phyloP scores from a whole-genome alignment of 2,329 filamentous ascomycete genomes.

The Neurospora crassa region DNA sequence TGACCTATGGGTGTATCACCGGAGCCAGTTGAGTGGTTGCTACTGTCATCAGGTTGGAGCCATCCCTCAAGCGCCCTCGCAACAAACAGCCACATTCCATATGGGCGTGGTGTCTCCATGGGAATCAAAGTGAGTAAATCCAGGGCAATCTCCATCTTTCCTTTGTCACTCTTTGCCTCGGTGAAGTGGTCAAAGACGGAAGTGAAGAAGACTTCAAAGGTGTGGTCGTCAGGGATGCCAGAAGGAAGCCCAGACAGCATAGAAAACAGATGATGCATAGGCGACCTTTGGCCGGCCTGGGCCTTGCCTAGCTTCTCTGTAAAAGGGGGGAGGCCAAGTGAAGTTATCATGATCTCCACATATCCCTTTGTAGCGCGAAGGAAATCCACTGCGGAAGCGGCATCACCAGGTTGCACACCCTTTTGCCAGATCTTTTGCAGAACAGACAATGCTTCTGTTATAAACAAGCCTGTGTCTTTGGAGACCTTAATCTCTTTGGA shows the following conservation, averaged over 20 bases:
- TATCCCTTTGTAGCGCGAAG: conserved; percentile 44
- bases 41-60: conserved; percentile 31
- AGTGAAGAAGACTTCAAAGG: conserved; percentile 35
- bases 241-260: conserved; percentile 45
- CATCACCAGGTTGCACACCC: conserved; percentile 30
- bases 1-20: conserved; percentile 45
- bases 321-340: conserved; percentile 50
- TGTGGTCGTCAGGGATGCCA: conserved; percentile 37
- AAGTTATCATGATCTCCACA: conserved; percentile 37
- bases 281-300: conserved; percentile 42
- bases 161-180: conserved; percentile 33
- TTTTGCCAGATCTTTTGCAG: conserved; percentile 60
- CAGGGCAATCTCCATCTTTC: conserved; percentile 35
- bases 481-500: conserved; percentile 86
- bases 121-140: conserved; percentile 43
- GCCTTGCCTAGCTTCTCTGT: conserved; percentile 49
- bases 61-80: conserved; percentile 35
- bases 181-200: conserved; percentile 51
- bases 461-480: conserved; percentile 69
- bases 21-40: conserved; percentile 29
- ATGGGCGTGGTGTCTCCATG: conserved; percentile 33
- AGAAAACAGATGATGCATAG: conserved; percentile 56
- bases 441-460: conserved; percentile 61
- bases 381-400: conserved; percentile 42
- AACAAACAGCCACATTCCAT: conserved; percentile 41